A percentile compares a stretch with the other conserved stretches of the same genome.
phyloP scores from a whole-genome alignment of 2,329 filamentous ascomycete genomes.

The Fusarium zealandicum region DNA sequence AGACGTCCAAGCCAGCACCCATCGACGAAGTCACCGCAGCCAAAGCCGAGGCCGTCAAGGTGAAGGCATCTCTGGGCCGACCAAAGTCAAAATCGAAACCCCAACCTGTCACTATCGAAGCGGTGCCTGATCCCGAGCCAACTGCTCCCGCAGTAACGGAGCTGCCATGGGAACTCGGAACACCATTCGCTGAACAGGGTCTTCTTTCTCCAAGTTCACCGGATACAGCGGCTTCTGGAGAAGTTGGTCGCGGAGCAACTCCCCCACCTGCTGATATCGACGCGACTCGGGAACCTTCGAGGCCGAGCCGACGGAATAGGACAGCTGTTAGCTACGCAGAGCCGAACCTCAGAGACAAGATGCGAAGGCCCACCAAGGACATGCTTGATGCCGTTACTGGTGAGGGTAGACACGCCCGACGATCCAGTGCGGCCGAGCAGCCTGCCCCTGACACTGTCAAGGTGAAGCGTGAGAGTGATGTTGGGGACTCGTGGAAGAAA shows the following conservation, averaged over 20 bases:
- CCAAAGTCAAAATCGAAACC: slow-evolving; percentile 42
- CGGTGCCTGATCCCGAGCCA: slow-evolving; percentile 24
- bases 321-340: slow-evolving; percentile 81
- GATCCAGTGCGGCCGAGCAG: slow-evolving; percentile 49
- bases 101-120: slow-evolving; percentile 32
- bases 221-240: slow-evolving; percentile 49
- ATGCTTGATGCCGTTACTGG: slow-evolving; percentile 76
- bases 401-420: slow-evolving; percentile 62
- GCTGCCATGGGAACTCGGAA: slow-evolving; percentile 33
- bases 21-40: slow-evolving; percentile 49
- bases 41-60: slow-evolving; percentile 48
- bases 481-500: slow-evolving; percentile 44
- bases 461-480: slow-evolving; percentile 47
- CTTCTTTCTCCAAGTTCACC: slow-evolving; percentile 59
- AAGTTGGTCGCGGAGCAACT: slow-evolving; percentile 56
- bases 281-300: slow-evolving; percentile 61
- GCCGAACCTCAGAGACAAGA: slow-evolving; percentile 81
- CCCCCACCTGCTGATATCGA: slow-evolving; percentile 67
- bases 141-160: slow-evolving; percentile 22
- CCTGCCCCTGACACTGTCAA: slow-evolving; percentile 36
- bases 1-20: slow-evolving; percentile 48
- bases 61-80: slow-evolving; percentile 40
- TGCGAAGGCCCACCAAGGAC: slow-evolving; percentile 81
- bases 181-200: slow-evolving; percentile 49
- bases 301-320: slow-evolving; percentile 72